Evolutionary conservation across 768 basidiomycete species (phyloP), one percentile per base, ranked within the genome.

Genomic region (Hydnum rufescens): DNA sequence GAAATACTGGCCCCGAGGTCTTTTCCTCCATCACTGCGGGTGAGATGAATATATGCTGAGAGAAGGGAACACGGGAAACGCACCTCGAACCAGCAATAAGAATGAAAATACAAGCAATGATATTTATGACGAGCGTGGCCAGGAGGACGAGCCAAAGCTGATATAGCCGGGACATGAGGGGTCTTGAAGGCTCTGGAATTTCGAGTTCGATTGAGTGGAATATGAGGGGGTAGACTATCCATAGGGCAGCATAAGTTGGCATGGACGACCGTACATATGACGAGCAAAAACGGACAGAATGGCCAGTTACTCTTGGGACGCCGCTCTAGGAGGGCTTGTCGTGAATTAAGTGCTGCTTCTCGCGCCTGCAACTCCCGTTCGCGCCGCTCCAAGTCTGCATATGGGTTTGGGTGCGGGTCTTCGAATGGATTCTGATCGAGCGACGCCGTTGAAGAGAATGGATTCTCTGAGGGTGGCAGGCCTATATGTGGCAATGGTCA

Each of bases 301-400:
- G 93, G 93, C 80, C 85, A 99, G 66, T 99, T 99, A 63, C 85
- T 92, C 58, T 78, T 76, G 32, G 87, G 88, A 61, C 83, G 77
- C 49, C 65, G 73, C 58, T 80, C 70, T 51, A 87, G 73, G 58
- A 78, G 69, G 47, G 85, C 78, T 22, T 78, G 71, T 16, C 32
- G 23, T 25, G 23, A 16, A 28, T 44, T 25, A 48, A 44, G 46
- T 48, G 42, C 49, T 34, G 39, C 53, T 30, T 50, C 88, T 58
- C 90, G 71, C 56, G 78, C 70, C 61, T 79, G 77, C 29, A 97
- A 71, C 57, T 92, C 89, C 51, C 70, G 72, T 66, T 96, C 90
- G 42, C 93, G 72, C 56, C 74, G 74, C 44, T 74, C 75, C 5
- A 97, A 65, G 53, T 87, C 80, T 30, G 79, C 82, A 16, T 73